These are phyloP conservation scores for Copromyces sp. DNA, from an alignment of 495 filamentous ascomycete species.

Conservation along the genomic window DNA sequence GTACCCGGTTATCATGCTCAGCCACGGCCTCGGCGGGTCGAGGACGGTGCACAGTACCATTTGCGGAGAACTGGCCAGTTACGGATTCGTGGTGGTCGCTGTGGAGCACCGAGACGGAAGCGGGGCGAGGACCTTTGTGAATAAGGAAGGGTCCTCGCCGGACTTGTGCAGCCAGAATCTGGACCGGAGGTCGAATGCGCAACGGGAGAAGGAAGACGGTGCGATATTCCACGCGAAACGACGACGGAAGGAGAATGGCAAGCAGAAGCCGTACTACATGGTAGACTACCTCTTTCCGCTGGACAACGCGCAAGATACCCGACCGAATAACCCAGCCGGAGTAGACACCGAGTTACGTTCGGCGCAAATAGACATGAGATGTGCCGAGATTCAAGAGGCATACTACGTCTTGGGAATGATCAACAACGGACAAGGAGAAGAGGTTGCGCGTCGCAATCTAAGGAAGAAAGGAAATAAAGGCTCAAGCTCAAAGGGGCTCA, in stretches of 20 bases:
- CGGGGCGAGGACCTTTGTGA: constrained; percentile 50
- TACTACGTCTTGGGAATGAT: constrained; percentile 45
- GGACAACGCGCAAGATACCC: constrained; percentile 30
- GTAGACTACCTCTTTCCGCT: constrained; percentile 37
- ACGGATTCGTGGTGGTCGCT: constrained; percentile 58
- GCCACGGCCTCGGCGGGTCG: constrained; percentile 56
- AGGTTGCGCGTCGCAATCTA: constrained; percentile 36
- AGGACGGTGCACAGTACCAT: constrained; percentile 53
- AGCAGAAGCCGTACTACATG: constrained; percentile 19
- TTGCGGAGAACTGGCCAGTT: constrained; percentile 51
- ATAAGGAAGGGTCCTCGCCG: constrained; percentile 15
- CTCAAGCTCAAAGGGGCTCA: constrained; percentile 34
- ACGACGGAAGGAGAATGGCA: neutral
- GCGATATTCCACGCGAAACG: neutral
- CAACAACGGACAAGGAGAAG: constrained; percentile 33
- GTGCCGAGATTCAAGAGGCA: constrained; percentile 51
- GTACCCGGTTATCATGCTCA: constrained; percentile 60
- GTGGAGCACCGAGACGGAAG: constrained; percentile 61
- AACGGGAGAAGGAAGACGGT: constrained; percentile 1
- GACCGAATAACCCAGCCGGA: constrained; percentile 23
- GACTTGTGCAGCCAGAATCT: constrained; percentile 14
- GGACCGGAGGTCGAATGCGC: constrained; percentile 4
- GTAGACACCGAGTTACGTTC: constrained; percentile 36
- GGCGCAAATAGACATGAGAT: constrained; percentile 50
- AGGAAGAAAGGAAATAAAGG: constrained; percentile 40